These are phyloP conservation scores for Penicillium diatomitis DNA, from an alignment of 495 filamentous ascomycete genomes.

Conservation along the genomic window DNA sequence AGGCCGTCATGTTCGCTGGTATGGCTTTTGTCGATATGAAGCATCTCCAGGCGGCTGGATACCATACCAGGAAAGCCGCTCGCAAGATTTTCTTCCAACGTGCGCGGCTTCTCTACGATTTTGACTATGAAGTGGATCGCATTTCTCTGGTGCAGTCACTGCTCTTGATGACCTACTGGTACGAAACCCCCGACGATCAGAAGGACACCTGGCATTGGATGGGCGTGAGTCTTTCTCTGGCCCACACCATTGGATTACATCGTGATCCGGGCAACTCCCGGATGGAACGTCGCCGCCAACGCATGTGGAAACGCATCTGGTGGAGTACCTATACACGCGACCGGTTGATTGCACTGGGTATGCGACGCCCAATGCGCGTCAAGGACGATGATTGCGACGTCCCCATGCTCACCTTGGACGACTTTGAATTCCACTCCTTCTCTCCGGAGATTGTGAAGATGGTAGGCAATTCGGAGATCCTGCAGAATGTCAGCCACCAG, in stretches of 20 bases:
- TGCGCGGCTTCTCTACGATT: conserved; percentile 70
- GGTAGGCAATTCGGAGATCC: conserved; percentile 53
- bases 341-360: conserved; percentile 76
- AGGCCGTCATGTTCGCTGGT: conserved; percentile 75
- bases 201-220: conserved; percentile 93
- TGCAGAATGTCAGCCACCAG: conserved; percentile 57
- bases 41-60: conserved; percentile 60
- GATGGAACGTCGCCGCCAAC: conserved; percentile 60
- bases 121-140: conserved; percentile 76
- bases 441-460: conserved; percentile 56
- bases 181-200: conserved; percentile 80
- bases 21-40: conserved; percentile 68
- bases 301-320: conserved; percentile 86
- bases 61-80: conserved; percentile 58
- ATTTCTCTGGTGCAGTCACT: conserved; percentile 76
- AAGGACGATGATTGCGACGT: conserved; percentile 87
- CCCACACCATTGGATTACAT: conserved; percentile 76
- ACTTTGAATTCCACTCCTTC: conserved; percentile 69
- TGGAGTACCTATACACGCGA: conserved; percentile 92
- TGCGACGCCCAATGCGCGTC: conserved; percentile 80
- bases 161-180: conserved; percentile 85
- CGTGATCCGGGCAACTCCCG: conserved; percentile 66
- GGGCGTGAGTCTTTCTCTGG: conserved; percentile 74
- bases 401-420: conserved; percentile 71
- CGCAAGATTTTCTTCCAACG: conserved; percentile 74